Base-by-base conservation (phyloP, 257 asterid genomes). In the Verbascum thapsus region DNA sequence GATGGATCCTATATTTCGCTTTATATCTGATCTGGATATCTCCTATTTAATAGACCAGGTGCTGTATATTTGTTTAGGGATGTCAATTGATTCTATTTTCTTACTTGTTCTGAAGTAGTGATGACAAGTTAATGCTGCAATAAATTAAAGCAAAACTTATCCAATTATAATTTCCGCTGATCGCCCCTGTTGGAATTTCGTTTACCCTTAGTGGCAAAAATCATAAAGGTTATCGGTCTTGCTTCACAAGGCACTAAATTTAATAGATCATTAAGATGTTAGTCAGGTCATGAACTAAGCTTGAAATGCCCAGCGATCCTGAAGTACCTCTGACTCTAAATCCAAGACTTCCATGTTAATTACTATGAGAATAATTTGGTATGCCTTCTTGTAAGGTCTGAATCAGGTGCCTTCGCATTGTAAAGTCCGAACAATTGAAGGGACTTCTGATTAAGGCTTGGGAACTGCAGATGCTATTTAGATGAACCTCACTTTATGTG, bases 31-130 rank as follows among this genome's bases (percentile, higher is more conserved):
- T 47, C 57, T 67, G 53, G 96, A 91, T 73, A 50, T 83, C 61
- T 67, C 86, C 45, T 81, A 76, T 86, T 63, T 88, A 79, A 80
- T 76, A 55, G 85, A 86, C 61, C 96, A 91, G 96, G 98, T 88
- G 68, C 48, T 38, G 39, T 43, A 26, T 62, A 44, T 58, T 49
- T 63, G 43, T 55, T 67, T 73, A 58, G 39, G 42, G 53, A 35
- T 63, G 49, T 39, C 66, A 50, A 26, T 72, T 12, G 48, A 53
- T 57, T 67, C 43, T 40, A 59, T 44, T 71, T 47, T 45, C 8
- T 49, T 48, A 41, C 40, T 56, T 26, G 20, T 54, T 43, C 13
- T 35, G 19, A 23, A 58, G 48, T 48, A 39, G 56, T 42, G 64
- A 51, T 49, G 40, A 45, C 38, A 37, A 56, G 38, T 39, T 38